phyloP scores from a whole-genome alignment of 176 grass and related monocot genomes.

The Calamus simplicifolius region DNA sequence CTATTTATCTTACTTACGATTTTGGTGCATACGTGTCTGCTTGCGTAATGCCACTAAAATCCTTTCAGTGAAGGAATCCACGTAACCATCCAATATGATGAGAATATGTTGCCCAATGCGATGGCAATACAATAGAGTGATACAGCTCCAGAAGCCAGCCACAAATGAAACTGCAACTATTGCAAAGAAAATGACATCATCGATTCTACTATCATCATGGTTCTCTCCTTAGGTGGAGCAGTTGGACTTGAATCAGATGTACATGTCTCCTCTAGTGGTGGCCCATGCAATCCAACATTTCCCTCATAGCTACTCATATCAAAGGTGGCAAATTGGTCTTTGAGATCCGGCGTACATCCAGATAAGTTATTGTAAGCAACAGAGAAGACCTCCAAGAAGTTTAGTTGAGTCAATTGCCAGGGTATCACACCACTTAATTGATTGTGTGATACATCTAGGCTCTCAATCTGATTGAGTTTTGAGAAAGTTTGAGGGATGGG shows the following conservation, averaged over 20 bases:
- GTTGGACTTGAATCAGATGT: not conserved
- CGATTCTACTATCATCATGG: too few relatives aligned
- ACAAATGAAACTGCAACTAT: too few relatives aligned
- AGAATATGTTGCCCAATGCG: too few relatives aligned
- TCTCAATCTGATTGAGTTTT: conserved; percentile 10
- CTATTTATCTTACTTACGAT: too few relatives aligned
- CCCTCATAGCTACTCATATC: conserved; percentile 1
- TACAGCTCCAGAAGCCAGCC: too few relatives aligned
- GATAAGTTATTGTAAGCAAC: conserved; percentile 29
- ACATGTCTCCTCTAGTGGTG: not conserved
- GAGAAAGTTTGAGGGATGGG: conserved; percentile 8
- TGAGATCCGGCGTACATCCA: conserved; percentile 10
- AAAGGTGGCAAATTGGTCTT: conserved; percentile 15
- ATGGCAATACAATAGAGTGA: too few relatives aligned
- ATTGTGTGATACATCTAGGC: conserved; percentile 28
- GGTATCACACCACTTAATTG: conserved; percentile 3
- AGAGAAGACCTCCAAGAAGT: not conserved
- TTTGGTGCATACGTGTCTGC: rapidly evolving
- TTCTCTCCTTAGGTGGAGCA: not conserved
- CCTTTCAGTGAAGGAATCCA: too few relatives aligned
- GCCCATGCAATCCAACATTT: conserved; percentile 7
- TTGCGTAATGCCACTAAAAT: too few relatives aligned
- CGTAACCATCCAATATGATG: too few relatives aligned
- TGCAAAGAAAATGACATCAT: too few relatives aligned
- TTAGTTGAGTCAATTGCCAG: not conserved